These are phyloP conservation scores for Sugiyamaella boreocaroliniensis DNA, from an alignment of 805 yeast genomes.

Conservation along the genomic window DNA sequence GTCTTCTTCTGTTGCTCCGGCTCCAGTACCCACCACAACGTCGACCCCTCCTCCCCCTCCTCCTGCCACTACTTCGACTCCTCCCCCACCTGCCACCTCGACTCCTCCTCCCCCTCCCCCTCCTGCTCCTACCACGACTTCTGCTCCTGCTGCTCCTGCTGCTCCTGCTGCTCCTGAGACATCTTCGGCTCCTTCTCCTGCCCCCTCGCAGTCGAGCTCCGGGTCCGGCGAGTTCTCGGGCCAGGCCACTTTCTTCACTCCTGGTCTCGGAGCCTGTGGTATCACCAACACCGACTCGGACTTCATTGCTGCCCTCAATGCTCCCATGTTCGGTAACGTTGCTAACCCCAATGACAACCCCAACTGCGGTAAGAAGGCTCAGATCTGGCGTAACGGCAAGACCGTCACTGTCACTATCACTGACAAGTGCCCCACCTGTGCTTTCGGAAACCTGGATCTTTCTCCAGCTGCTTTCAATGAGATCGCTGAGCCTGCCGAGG, in stretches of 20 bases:
- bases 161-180: constrained; percentile 11
- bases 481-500: constrained; percentile 46
- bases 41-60: constrained; percentile 6
- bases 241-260: constrained; percentile 18
- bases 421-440: constrained; percentile 54
- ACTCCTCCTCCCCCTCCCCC: constrained; percentile 3
- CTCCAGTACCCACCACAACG: constrained; percentile 11
- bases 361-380: constrained; percentile 48
- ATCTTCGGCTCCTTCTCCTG: constrained; percentile 5
- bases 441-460: constrained; percentile 45
- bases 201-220: constrained; percentile 14
- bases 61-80: constrained; percentile 11
- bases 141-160: constrained; percentile 18
- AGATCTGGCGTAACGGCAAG: constrained; percentile 41
- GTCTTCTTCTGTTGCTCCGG: constrained; percentile 11
- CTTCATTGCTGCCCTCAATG: constrained; percentile 42
- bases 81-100: constrained; percentile 6
- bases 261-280: constrained; percentile 50
- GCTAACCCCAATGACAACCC: constrained; percentile 38
- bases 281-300: constrained; percentile 38
- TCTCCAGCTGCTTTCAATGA: constrained; percentile 53
- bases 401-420: constrained; percentile 51
- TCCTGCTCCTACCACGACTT: constrained; percentile 2
- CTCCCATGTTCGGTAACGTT: constrained; percentile 38
- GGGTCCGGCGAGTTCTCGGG: constrained; percentile 23